Conservation (phyloP, 2,329 filamentous ascomycete genomes). For the Fusarium burgessii region DNA sequence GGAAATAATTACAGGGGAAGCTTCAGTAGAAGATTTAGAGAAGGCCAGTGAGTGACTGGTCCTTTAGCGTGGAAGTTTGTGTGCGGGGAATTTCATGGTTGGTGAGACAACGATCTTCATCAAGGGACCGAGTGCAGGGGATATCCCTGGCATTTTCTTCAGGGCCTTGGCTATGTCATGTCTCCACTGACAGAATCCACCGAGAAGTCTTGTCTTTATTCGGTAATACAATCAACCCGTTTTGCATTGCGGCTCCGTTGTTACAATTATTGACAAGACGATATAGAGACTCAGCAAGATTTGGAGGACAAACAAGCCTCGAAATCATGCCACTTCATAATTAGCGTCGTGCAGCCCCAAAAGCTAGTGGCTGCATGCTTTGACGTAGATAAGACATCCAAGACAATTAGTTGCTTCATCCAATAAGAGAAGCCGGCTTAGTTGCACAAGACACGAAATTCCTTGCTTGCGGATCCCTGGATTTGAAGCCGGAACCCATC, state of each 20-base stretch:
- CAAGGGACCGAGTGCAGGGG: conserved; percentile 16
- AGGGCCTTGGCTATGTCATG: neutral
- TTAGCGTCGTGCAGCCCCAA: neutral
- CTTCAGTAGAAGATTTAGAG: neutral
- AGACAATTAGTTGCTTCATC: neutral
- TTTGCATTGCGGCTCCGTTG: neutral
- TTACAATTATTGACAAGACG: neutral
- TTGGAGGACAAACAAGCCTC: neutral
- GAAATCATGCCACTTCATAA: neutral
- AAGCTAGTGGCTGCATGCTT: neutral
- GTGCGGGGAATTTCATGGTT: conserved; percentile 6
- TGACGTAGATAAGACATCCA: neutral
- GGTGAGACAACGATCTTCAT: conserved; percentile 34
- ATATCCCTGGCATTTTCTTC: neutral
- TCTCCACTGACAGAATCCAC: neutral
- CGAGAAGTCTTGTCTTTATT: neutral
- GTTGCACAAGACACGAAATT: neutral
- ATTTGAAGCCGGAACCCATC: neutral
- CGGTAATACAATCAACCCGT: neutral
- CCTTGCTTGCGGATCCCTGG: neutral
- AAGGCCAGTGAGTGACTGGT: neutral
- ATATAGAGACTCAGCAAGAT: neutral
- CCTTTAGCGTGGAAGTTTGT: conserved; percentile 12
- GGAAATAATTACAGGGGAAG: conserved; percentile 21
- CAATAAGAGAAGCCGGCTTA: neutral